Base-by-base conservation (phyloP, 2,329 filamentous ascomycete genomes). In the Aspergillus hortae region DNA sequence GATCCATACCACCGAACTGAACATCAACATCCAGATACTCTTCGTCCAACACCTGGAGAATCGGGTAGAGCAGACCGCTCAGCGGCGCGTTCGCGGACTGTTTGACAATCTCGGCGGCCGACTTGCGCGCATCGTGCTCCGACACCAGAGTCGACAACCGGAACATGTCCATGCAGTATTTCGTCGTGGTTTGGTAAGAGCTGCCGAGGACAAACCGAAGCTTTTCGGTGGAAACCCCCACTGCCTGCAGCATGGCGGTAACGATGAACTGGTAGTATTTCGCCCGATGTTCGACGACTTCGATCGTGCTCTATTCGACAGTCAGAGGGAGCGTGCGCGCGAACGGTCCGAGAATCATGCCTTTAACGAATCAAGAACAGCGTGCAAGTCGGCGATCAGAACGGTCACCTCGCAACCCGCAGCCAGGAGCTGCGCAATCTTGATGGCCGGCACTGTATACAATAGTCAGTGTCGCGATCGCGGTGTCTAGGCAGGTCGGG, bases 91-190 rank as follows among this genome's bases (percentile, higher is more conserved):
- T 91, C 51, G 83, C 82, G 3, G 87, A 85, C 76, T 97, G 91
- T 80, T 97, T 97, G 59, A 99, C 92, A 6, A 97, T 84, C 73
- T 97, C 94, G 1, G 90, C 89, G 36, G 92, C 92, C 0, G 92
- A 92, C 73, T 90, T 94, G 73, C 91, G 90, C 14, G 91, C 90
- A 65, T 94, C 86, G 67, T 92, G 85, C 73, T 91, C 85, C 3
- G 63, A 62, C 4, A 61, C 53, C 56, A 67, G 73, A 3, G 83
- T 83, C 43, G 80, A 82, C 58, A 97, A 70, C 66, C 88, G 85
- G 75, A 92, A 92, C 32, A 95, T 74, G 68, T 97, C 92, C 89
- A 96, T 94, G 54, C 86, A 83, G 75, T 96, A 97, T 40, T 85
- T 55, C 72, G 83, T 47, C 17, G 33, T 60, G 42, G 57, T 60